Conservation (phyloP, 2,329 filamentous ascomycete genomes). For the Fusarium kyushuense region DNA sequence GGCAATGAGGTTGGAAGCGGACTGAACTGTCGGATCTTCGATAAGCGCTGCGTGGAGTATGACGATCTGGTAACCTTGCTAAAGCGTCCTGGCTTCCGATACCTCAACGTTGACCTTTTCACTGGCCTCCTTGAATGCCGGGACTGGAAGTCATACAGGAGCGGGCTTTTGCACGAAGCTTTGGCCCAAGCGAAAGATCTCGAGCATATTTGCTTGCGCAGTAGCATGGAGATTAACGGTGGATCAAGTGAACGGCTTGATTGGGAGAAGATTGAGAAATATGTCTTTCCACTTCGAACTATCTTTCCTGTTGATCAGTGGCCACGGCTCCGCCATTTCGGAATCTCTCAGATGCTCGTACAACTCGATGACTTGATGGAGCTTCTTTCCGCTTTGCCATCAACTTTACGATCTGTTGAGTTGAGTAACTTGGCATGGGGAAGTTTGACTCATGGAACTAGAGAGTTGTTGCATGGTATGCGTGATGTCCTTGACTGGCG, state of each 20-base stretch:
- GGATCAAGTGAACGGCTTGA: not conserved
- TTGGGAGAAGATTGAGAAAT: not conserved
- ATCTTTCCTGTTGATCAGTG: constrained; percentile 6
- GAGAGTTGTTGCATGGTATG: not conserved
- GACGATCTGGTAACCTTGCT: not conserved
- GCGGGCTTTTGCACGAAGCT: not conserved
- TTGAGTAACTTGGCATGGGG: not conserved
- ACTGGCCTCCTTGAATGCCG: not conserved
- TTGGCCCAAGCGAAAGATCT: constrained; percentile 4
- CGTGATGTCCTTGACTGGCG: constrained; percentile 9
- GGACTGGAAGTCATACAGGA: not conserved
- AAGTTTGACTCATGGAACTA: not conserved
- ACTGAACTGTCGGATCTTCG: constrained; percentile 6
- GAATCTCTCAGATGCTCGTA: not conserved
- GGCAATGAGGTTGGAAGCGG: not conserved
- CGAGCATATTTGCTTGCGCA: not conserved
- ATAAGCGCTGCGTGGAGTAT: not conserved
- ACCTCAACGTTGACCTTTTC: not conserved
- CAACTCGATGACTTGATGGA: not conserved
- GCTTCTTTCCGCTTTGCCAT: not conserved
- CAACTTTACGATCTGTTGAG: not conserved
- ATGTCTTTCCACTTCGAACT: not conserved
- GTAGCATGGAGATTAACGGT: not conserved
- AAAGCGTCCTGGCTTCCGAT: not conserved
- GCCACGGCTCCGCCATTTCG: constrained; percentile 3